These are phyloP conservation scores for Suillus plorans DNA, from an alignment of 768 basidiomycete genomes.

Conservation along the genomic window DNA sequence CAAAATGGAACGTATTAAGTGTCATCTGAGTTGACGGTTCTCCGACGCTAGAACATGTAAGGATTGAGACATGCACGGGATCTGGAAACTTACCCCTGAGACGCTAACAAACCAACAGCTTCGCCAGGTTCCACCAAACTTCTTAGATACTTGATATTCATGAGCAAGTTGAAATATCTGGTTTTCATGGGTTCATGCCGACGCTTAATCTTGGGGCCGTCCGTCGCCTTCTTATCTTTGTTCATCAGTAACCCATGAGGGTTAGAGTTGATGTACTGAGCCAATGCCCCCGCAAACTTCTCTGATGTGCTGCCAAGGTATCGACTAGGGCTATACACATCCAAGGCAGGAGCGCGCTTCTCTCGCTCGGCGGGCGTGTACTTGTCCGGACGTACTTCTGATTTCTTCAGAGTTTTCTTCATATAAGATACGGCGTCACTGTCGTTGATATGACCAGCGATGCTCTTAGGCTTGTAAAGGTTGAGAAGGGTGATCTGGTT, in stretches of 20 bases:
- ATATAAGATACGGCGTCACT: conserved; percentile 72
- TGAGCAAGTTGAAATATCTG: conserved; percentile 73
- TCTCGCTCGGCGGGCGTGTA: conserved; percentile 51
- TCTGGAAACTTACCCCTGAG: conserved; percentile 75
- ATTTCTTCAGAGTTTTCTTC: conserved; percentile 86
- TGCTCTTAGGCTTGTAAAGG: conserved; percentile 60
- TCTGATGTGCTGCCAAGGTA: conserved; percentile 92
- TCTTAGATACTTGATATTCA: conserved; percentile 91
- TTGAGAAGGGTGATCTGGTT: conserved; percentile 81
- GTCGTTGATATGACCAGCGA: conserved; percentile 60
- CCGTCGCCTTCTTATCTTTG: conserved; percentile 40
- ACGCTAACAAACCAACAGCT: conserved; percentile 95
- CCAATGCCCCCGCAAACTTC: conserved; percentile 78
- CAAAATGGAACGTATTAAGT: conserved; percentile 98
- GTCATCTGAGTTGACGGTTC: conserved; percentile 99
- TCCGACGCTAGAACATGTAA: conserved; percentile 64
- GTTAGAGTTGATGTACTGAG: conserved; percentile 76
- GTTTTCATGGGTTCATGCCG: conserved; percentile 46
- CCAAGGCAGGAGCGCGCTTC: conserved; percentile 68
- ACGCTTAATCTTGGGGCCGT: conserved; percentile 39
- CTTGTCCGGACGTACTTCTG: conserved; percentile 43
- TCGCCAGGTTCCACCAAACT: conserved; percentile 96
- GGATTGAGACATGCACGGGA: conserved; percentile 1
- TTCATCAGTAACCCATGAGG: conserved; percentile 52
- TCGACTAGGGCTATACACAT: conserved; percentile 73